phyloP scores from a whole-genome alignment of 1,139 yeast genomes.

The Blastobotrys elegans region DNA sequence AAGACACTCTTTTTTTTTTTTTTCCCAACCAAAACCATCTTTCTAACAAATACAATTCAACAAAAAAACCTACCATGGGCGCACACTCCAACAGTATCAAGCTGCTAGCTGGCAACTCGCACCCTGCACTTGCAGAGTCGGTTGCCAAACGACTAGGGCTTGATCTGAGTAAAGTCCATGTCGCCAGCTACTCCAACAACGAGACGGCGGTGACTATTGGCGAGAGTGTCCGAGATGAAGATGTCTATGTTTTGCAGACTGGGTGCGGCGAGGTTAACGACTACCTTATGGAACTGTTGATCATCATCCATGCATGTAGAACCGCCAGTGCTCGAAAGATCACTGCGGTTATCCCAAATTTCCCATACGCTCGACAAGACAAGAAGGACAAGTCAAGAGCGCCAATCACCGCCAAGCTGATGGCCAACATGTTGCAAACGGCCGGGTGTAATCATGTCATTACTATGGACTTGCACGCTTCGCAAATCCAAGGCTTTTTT shows the following conservation, averaged over 20 bases:
- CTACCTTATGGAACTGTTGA: constrained; percentile 75
- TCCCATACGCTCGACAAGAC: constrained; percentile 98
- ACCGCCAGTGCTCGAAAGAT: constrained; percentile 93
- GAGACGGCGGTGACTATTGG: constrained; percentile 92
- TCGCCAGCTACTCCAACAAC: constrained; percentile 48
- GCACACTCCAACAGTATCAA: constrained; percentile 54
- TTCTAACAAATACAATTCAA: background rate
- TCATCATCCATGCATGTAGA: constrained; percentile 91
- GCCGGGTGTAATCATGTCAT: constrained; percentile 97
- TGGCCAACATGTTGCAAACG: constrained; percentile 90
- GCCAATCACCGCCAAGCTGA: constrained; percentile 91
- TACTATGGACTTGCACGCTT: constrained; percentile 97
- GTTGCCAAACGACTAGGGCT: constrained; percentile 55
- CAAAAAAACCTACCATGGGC: constrained; percentile 1
- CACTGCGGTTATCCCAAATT: constrained; percentile 91
- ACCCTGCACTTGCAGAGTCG: constrained; percentile 75
- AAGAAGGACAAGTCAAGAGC: constrained; percentile 95
- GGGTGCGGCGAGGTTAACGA: constrained; percentile 89
- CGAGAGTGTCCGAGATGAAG: constrained; percentile 95
- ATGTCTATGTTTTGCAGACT: constrained; percentile 78
- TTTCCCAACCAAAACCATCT: background rate
- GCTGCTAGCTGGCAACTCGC: constrained; percentile 84
- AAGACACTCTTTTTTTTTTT: constrained; percentile 1
- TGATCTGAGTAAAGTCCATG: constrained; percentile 38
- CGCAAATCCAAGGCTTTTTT: constrained; percentile 99